phyloP scores from a whole-genome alignment of 139 green algal genomes.

The Chlamydomonas asymmetrica region DNA sequence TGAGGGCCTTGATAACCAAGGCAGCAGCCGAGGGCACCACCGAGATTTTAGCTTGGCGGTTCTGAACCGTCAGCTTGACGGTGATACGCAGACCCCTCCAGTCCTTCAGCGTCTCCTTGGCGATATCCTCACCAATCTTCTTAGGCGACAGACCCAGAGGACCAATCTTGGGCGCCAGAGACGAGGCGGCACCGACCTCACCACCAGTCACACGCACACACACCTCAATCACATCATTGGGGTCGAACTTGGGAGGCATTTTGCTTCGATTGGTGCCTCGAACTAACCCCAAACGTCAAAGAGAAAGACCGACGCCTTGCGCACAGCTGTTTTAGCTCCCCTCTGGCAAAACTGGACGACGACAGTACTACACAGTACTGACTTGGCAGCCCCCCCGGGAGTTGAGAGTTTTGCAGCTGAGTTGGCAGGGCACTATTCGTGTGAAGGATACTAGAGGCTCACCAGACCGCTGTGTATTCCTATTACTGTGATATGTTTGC shows the following conservation, averaged over 20 bases:
- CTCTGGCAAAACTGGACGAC: too few species aligned
- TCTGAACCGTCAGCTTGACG: slow-evolving; percentile 98
- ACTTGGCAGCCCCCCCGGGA: too few species aligned
- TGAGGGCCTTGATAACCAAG: slow-evolving; percentile 98
- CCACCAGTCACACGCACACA: slow-evolving; percentile 95
- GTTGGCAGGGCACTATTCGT: too few species aligned
- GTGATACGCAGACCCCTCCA: slow-evolving; percentile 99
- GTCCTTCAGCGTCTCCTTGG: slow-evolving; percentile 99
- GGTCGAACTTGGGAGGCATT: slow-evolving; percentile 98
- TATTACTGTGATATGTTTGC: too few species aligned
- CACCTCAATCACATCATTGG: slow-evolving; percentile 83
- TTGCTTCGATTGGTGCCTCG: background rate
- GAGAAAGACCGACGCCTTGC: too few species aligned
- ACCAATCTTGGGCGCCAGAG: slow-evolving; percentile 98
- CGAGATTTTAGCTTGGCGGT: slow-evolving; percentile 96
- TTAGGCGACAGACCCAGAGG: slow-evolving; percentile 99
- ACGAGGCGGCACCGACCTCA: slow-evolving; percentile 97
- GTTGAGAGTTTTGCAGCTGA: too few species aligned
- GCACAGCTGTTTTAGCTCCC: too few species aligned
- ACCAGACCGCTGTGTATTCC: too few species aligned
- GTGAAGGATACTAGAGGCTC: too few species aligned
- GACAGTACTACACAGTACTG: too few species aligned
- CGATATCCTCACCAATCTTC: slow-evolving; percentile 99
- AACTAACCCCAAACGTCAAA: too few species aligned
- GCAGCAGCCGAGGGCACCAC: slow-evolving; percentile 95